A percentile compares a stretch with the other conserved stretches of the same genome.
Conservation (phyloP, 202 grass and related monocot genomes). For the Eragrostis tef region DNA sequence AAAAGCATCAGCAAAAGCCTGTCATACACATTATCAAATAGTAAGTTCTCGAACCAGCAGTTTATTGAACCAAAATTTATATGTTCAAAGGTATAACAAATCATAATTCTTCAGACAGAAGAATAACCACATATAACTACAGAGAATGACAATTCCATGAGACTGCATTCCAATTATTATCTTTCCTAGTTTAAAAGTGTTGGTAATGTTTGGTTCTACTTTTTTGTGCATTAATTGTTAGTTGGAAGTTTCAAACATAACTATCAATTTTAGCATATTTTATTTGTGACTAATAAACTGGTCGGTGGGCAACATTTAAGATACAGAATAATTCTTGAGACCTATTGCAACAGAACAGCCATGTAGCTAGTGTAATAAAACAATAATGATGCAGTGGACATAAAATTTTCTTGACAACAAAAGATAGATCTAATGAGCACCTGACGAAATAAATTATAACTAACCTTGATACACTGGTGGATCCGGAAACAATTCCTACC, state of each 20-base stretch:
- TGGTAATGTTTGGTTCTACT: neutral
- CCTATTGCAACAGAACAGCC: neutral
- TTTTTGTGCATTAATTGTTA: neutral
- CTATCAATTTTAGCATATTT: neutral
- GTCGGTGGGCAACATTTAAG: neutral
- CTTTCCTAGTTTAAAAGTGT: no score
- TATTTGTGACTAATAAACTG: neutral
- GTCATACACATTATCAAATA: slow-evolving; percentile 41
- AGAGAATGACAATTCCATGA: neutral
- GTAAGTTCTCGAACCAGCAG: slow-evolving; percentile 31
- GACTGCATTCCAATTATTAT: neutral
- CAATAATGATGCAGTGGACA: neutral
- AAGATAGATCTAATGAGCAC: slow-evolving; percentile 11
- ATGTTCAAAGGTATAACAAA: slow-evolving; percentile 36
- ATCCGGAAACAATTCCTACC: slow-evolving; percentile 99
- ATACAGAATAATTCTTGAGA: neutral
- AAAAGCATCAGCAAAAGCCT: slow-evolving; percentile 98
- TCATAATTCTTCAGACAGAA: slow-evolving; percentile 13
- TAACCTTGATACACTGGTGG: slow-evolving; percentile 97
- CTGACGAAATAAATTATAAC: slow-evolving; percentile 32
- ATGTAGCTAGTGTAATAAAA: neutral
- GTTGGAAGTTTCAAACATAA: neutral
- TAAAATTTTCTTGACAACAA: slow-evolving; percentile 27
- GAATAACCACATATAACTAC: neutral
- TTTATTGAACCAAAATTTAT: neutral